A percentile compares a stretch with the other conserved stretches of the same genome.
Evolutionary conservation across 257 asterid species (phyloP).

Genomic region (Datura wrightii): DNA sequence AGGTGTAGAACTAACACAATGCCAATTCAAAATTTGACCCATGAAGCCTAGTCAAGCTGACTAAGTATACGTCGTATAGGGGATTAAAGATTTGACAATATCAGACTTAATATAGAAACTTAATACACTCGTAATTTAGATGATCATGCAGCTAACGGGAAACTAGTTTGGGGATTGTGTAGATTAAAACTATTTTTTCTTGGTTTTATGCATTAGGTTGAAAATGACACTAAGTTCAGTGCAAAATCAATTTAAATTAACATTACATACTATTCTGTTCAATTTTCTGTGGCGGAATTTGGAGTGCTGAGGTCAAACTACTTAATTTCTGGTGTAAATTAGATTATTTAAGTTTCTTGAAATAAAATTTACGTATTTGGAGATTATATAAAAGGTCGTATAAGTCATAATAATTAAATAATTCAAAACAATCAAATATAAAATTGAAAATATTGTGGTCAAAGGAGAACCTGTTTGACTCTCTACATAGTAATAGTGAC

Average conservation of each 20-base stretch:
- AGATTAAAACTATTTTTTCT: slow-evolving; percentile 20
- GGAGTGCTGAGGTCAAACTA: background rate
- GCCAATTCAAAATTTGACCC: background rate
- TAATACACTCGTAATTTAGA: background rate
- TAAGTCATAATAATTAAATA: background rate
- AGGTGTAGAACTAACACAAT: background rate
- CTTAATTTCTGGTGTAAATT: background rate
- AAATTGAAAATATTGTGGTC: background rate
- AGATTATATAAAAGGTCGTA: background rate
- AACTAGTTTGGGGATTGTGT: slow-evolving; percentile 10
- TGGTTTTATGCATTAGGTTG: slow-evolving; percentile 25
- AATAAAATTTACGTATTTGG: slow-evolving; percentile 12
- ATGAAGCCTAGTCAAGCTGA: background rate
- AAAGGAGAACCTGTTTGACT: background rate
- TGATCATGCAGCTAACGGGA: background rate
- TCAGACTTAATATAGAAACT: background rate
- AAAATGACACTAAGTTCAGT: background rate
- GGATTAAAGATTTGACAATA: background rate
- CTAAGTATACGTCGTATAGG: background rate
- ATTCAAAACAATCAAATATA: background rate
- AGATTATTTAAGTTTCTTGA: background rate
- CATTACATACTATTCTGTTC: background rate
- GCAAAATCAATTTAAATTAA: background rate
- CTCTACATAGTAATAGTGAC: background rate
- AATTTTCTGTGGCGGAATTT: background rate